phyloP scores from a whole-genome alignment of 2,329 filamentous ascomycete species.

The Colletotrichum aenigma region DNA sequence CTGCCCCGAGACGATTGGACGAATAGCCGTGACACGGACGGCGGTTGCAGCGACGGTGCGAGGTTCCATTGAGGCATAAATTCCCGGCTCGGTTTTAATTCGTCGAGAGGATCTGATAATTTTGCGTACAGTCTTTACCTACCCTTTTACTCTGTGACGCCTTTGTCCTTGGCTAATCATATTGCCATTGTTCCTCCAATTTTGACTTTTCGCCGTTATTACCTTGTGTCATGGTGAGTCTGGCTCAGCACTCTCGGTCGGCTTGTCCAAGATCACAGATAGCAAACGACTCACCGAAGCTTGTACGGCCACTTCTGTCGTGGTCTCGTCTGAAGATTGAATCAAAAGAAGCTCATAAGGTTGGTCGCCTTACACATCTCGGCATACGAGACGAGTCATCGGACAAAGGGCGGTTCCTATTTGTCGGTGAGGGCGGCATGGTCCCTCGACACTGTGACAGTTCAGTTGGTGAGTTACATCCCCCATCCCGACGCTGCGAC shows the following conservation, averaged over 20 bases:
- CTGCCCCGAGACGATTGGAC: constrained; percentile 2
- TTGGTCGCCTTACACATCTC: not conserved
- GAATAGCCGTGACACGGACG: constrained; percentile 1
- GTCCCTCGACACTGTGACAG: not conserved
- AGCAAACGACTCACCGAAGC: not conserved
- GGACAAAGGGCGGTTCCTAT: not conserved
- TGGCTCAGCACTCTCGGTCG: not conserved
- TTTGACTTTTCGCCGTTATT: not conserved
- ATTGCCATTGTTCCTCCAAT: not conserved
- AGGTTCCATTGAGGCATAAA: constrained; percentile 7
- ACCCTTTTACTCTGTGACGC: not conserved
- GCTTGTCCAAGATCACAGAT: not conserved
- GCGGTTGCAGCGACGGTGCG: not conserved
- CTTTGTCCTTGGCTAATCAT: not conserved
- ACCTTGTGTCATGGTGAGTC: fast-evolving
- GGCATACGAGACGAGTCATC: constrained; percentile 12
- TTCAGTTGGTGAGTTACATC: not conserved
- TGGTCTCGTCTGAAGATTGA: not conserved
- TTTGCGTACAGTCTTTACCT: not conserved
- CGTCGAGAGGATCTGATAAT: not conserved
- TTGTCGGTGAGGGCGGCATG: not conserved
- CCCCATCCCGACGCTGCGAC: not conserved
- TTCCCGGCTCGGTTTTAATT: not conserved
- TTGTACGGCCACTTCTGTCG: not conserved
- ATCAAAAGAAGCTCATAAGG: not conserved